Evolutionary conservation across 768 basidiomycete genomes (phyloP), one percentile per base, ranked within the genome.

Genomic region (Rhodotorula diobovata): DNA sequence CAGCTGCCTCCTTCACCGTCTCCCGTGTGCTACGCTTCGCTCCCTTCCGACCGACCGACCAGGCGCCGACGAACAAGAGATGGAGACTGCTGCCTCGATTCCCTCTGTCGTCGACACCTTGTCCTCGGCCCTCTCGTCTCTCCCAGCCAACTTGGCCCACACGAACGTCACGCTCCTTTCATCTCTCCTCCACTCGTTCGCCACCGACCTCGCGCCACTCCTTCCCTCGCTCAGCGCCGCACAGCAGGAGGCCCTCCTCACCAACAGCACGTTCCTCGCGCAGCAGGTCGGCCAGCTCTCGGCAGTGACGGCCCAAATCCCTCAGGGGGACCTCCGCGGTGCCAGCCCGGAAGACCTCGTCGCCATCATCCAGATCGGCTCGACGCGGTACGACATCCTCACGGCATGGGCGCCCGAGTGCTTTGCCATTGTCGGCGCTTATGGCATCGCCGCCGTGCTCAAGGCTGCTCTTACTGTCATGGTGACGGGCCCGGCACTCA

Each of bases 321-420:
- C 62, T 3, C 16, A 18, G 4, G n/a, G 37, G 11, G 62, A 63
- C 39, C 15, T 56, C 1, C 11, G 14, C 8, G 21, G 18, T 1
- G 45, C 64, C 2, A 6, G 25, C 5, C 64, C 34, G 2, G 57
- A 35, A 11, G 65, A 66, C 46, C 10, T 51, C 0, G 12, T 43
- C n/a, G 57, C 48, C 4, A 21, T 66, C n/a, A 41, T 66, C 39
- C 9, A 59, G 48, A 51, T 51, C 43, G 45, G 45, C 12, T 12
- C 50, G 48, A 59, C 65, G 35, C 30, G 58, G 23, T 66, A 66
- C 65, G 2, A 14, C 20, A 28, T 66, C 50, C 15, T 50, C 5
- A 66, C 57, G 25, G 1, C 51, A 15, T 66, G 58, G 57, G 46
- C 48, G n/a, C 65, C 65, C 10, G 65, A 66, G 10, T 9, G 41